These are phyloP conservation scores for Cryptococcus neoformans DNA, from an alignment of 1,284 basidiomycete genomes.

Conservation along the genomic window DNA sequence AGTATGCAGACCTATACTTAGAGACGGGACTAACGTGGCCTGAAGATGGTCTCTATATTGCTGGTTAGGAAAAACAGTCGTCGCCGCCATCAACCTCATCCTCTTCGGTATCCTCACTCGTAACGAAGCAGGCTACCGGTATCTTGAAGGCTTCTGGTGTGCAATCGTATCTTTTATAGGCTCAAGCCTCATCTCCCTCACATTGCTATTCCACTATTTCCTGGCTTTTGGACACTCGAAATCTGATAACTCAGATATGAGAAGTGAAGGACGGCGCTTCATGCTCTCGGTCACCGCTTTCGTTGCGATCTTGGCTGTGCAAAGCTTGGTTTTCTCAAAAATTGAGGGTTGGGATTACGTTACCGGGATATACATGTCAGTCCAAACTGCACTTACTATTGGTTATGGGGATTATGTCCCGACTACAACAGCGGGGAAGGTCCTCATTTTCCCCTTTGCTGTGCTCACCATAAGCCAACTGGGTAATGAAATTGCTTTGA, in stretches of 20 bases:
- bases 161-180: slow-evolving; percentile 49
- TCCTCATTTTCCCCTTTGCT: slow-evolving; percentile 49
- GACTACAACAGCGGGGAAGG: slow-evolving; percentile 33
- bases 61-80: slow-evolving; percentile 50
- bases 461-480: slow-evolving; percentile 49
- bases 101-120: slow-evolving; percentile 38
- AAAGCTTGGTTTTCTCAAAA: slow-evolving; percentile 38
- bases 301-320: slow-evolving; percentile 42
- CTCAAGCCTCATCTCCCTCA: slow-evolving; percentile 44
- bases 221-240: slow-evolving; percentile 32
- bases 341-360: slow-evolving; percentile 45
- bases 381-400: slow-evolving; percentile 40
- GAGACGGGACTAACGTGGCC: not conserved
- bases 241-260: slow-evolving; percentile 30
- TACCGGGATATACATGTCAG: slow-evolving; percentile 37
- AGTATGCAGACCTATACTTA: slow-evolving; percentile 1
- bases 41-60: slow-evolving; percentile 40
- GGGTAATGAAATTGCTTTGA: slow-evolving; percentile 49
- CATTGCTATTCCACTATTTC: slow-evolving; percentile 47
- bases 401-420: slow-evolving; percentile 48
- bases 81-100: slow-evolving; percentile 43
- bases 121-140: slow-evolving; percentile 38
- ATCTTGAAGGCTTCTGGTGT: slow-evolving; percentile 51
- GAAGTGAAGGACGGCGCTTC: slow-evolving; percentile 48
- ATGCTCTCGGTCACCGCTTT: slow-evolving; percentile 50